Evolutionary conservation across 163 green algal species (phyloP).

Genomic region (Scenedesmus sp.): DNA sequence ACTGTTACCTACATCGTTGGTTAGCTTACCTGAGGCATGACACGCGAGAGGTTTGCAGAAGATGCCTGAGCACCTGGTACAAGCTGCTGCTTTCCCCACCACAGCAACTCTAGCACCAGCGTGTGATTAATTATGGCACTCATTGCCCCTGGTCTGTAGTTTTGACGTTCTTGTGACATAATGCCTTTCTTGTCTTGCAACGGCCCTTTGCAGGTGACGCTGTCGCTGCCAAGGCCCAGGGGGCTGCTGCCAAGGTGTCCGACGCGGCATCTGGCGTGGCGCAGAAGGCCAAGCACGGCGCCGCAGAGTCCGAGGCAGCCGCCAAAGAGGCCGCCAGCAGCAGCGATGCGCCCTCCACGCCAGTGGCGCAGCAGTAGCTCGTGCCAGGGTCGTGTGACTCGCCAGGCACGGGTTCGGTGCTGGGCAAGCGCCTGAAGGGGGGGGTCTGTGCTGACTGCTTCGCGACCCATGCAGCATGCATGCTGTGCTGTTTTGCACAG

Average conservation of each 20-base stretch:
- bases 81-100: too few relatives aligned
- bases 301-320: neutral
- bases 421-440: neutral
- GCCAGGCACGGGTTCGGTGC: too few relatives aligned
- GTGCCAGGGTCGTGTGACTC: too few relatives aligned
- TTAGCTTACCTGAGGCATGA: too few relatives aligned
- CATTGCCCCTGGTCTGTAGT: neutral
- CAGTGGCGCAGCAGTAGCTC: neutral
- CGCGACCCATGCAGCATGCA: too few relatives aligned
- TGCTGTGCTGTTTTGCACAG: too few relatives aligned
- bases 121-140: neutral
- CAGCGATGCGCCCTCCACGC: neutral
- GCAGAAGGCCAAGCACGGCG: neutral
- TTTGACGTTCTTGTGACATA: neutral
- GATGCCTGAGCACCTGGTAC: neutral
- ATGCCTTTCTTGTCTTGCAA: neutral
- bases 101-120: too few relatives aligned
- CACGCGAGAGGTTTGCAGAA: too few relatives aligned
- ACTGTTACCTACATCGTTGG: too few relatives aligned
- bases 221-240: constrained; percentile 30
- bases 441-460: too few relatives aligned
- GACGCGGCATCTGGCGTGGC: neutral
- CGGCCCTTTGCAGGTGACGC: neutral
- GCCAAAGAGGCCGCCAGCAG: neutral
- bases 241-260: neutral